Base-by-base conservation (phyloP, 2,329 filamentous ascomycete genomes). In the Knoxdaviesia proteae region DNA sequence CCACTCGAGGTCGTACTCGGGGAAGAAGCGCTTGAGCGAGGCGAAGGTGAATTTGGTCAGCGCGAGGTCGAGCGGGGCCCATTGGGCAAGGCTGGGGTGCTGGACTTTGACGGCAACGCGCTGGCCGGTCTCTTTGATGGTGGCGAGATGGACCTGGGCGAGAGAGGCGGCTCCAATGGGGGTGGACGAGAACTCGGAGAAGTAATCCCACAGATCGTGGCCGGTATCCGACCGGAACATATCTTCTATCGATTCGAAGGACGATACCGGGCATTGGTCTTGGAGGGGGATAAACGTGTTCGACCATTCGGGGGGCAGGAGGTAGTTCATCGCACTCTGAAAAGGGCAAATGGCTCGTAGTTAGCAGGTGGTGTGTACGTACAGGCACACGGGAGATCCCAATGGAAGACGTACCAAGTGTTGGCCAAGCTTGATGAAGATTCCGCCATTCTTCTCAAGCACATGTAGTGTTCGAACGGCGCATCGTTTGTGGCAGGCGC, bases 1-100 rank as follows among this genome's bases (percentile, higher is more conserved):
- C 90, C 90, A 98, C 54, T 93, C 87, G 32, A 98, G 68, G 57
- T 98, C 90, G 58, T 98, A 98, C 52, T 96, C 87, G 3, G 92
- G 92, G 55, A 98, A 98, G 66, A 88, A 94, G 45, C 74, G 72
- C 60, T 93, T 94, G 46, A 98, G 64, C 0, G 80, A 90, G 7
- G 78, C 76, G 58, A 98, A 98, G 0, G 87, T 92, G 53, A 90
- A 92, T 35, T 73, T 67, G 5, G 90, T 98, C 47, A 98, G 65
- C 3, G 78, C 75, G 49, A 96, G 68, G 57, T 98, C 90, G 7
- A 98, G 67, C 31, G 77, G 81, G 10, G 84, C 80, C 84, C 86
- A 98, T 59, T 92, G 80, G 47, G 86, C 82, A 44, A 98, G 63
- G 4, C 74, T 71, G 1, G 90, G 90, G 60, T 98, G 90, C 56